Base-by-base conservation (phyloP, 805 yeast species). In the Metschnikowia lunata region DNA sequence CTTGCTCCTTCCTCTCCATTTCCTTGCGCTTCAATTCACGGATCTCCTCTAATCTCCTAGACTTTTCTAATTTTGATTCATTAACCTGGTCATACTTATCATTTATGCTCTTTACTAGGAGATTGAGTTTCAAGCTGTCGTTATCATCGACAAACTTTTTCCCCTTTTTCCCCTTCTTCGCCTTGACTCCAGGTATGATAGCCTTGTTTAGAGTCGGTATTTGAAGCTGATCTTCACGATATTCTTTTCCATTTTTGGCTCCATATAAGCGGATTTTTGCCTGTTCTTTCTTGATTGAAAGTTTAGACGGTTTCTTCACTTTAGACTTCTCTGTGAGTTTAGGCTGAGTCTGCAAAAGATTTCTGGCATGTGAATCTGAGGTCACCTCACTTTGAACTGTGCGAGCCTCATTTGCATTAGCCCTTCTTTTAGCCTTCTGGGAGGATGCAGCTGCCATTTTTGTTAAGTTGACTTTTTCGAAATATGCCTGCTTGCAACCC, bases 61-160 rank as follows among this genome's bases (percentile, higher is more conserved):
- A 83, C 60, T 87, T 88, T 60, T 91, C 99, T 45, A 93, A 71
- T 65, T 89, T 93, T 54, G 96, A 85, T 58, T 90, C 96, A 55
- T 84, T 82, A 8, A 80, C 77, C 35, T 78, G 75, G 49, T 91
- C 97, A 51, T 82, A 75, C 48, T 83, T 79, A 59, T 89, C 95
- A 56, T 88, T 89, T 43, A 93, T 88, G 29, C 84, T 79, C 51
- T 82, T 83, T 41, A 90, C 80, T 47, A 91, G 72, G 63, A 95
- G 75, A 51, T 77, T 78, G 67, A 88, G 58, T 29, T 78, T 74
- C 37, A 79, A 59, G 11, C 75, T 63, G 58, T 88, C 88, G 54
- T 79, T 75, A 57, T 86, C 95, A 34, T 70, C 83, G 26, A 86
- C 76, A 60, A 86, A 85, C 57, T 81, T 82, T 68, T 86, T 86